Percentiles rank a stretch among this genome's conserved stretches.
These are phyloP conservation scores for Calocybe gambosa DNA, from an alignment of 1,284 basidiomycete species.

Conservation along the genomic window DNA sequence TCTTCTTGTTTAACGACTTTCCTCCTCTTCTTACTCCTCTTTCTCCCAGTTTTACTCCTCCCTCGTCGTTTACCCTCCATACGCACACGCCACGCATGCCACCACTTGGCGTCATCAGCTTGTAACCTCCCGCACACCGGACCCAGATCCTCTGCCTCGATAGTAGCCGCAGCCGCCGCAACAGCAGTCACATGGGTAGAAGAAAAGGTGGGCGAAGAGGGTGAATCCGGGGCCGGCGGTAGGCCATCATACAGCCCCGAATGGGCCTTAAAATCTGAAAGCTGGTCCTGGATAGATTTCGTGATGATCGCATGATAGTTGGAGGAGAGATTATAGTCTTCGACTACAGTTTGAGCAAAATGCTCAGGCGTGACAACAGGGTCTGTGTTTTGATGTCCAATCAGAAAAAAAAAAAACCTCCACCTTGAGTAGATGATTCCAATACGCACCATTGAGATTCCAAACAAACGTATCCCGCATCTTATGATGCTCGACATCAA, in stretches of 20 bases:
- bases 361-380: slow-evolving; percentile 83
- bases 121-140: slow-evolving; percentile 38
- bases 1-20: slow-evolving; percentile 20
- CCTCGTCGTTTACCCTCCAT: slow-evolving; percentile 25
- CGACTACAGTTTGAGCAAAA: slow-evolving; percentile 87
- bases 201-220: background rate
- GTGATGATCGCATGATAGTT: slow-evolving; percentile 74
- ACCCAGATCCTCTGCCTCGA: slow-evolving; percentile 14
- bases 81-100: slow-evolving; percentile 63
- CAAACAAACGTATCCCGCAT: slow-evolving; percentile 97
- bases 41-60: slow-evolving; percentile 4
- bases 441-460: slow-evolving; percentile 80
- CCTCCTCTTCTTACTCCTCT: slow-evolving; percentile 27
- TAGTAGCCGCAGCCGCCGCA: slow-evolving; percentile 3
- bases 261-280: slow-evolving; percentile 74
- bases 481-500: slow-evolving; percentile 89
- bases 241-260: slow-evolving; percentile 38
- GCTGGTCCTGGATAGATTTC: slow-evolving; percentile 82
- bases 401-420: slow-evolving; percentile 1
- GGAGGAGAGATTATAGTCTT: slow-evolving; percentile 81
- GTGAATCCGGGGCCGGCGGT: background rate
- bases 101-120: slow-evolving; percentile 55
- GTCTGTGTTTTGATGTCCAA: slow-evolving; percentile 42
- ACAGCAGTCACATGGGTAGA: background rate
- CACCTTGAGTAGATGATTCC: too few relatives aligned